A percentile compares a stretch with the other conserved stretches of the same genome.
Evolutionary conservation across 805 yeast genomes (phyloP).

Genomic region (Yarrowia keelungensis): DNA sequence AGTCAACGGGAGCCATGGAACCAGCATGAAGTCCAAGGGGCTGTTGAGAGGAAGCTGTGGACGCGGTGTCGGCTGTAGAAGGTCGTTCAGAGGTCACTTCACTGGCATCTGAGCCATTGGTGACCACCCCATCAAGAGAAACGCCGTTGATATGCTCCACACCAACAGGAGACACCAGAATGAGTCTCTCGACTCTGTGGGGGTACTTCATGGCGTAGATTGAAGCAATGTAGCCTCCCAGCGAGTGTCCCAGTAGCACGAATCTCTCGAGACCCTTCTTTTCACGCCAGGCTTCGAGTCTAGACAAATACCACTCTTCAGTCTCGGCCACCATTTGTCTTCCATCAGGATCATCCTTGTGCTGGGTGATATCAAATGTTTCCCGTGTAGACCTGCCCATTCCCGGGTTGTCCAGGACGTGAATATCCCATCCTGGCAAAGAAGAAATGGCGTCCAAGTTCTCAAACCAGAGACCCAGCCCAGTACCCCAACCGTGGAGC

Average conservation of each 20-base stretch:
- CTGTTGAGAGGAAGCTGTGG: background rate
- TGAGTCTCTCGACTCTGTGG: conserved; percentile 58
- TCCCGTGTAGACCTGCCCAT: conserved; percentile 74
- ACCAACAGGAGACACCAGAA: conserved; percentile 79
- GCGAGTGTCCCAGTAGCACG: conserved; percentile 76
- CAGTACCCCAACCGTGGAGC: conserved; percentile 83
- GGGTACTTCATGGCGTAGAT: conserved; percentile 69
- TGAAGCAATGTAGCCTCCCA: conserved; percentile 76
- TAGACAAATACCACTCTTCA: conserved; percentile 55
- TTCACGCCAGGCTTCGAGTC: conserved; percentile 70
- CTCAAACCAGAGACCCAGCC: conserved; percentile 71
- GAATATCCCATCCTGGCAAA: conserved; percentile 64
- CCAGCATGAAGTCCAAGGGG: background rate
- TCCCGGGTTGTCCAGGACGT: conserved; percentile 74
- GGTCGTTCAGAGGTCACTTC: background rate
- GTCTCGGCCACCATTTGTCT: conserved; percentile 43
- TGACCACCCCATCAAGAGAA: conserved; percentile 43
- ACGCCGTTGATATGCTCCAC: conserved; percentile 66
- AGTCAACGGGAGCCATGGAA: background rate
- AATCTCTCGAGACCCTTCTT: conserved; percentile 59
- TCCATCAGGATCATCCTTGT: conserved; percentile 34
- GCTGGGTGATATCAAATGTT: conserved; percentile 39
- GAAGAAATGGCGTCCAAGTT: conserved; percentile 60
- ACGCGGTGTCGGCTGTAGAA: background rate
- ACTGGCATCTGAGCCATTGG: background rate